A percentile compares a stretch with the other conserved stretches of the same genome.
These are phyloP conservation scores for Tylopilus balloui DNA, from an alignment of 768 basidiomycete species.

Conservation along the genomic window DNA sequence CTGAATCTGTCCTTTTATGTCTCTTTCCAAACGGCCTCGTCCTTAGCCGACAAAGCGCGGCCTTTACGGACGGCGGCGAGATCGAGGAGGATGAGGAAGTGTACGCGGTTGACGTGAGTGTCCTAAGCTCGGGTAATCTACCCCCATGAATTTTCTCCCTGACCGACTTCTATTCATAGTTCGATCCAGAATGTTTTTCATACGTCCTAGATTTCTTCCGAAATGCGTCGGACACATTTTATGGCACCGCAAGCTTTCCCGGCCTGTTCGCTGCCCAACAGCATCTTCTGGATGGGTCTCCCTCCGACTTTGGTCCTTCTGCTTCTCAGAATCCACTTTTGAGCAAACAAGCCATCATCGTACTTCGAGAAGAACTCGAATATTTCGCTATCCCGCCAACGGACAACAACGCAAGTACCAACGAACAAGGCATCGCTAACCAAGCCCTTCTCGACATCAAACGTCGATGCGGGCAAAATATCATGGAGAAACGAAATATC, in stretches of 20 bases:
- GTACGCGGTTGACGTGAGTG: constrained; percentile 92
- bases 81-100: constrained; percentile 84
- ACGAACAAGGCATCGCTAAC: constrained; percentile 79
- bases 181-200: constrained; percentile 95
- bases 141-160: background rate
- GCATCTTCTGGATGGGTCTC: constrained; percentile 63
- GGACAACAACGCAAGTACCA: constrained; percentile 55
- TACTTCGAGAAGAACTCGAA: constrained; percentile 95
- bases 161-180: constrained; percentile 46
- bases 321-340: constrained; percentile 87
- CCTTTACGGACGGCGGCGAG: constrained; percentile 68
- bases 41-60: constrained; percentile 79
- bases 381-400: constrained; percentile 94
- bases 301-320: constrained; percentile 56
- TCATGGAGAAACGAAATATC: constrained; percentile 87
- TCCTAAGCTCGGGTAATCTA: constrained; percentile 7
- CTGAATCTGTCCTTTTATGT: constrained; percentile 93
- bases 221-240: constrained; percentile 83
- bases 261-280: constrained; percentile 79
- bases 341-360: constrained; percentile 96
- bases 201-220: constrained; percentile 93
- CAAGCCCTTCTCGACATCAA: constrained; percentile 75
- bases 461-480: constrained; percentile 76
- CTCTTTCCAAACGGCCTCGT: constrained; percentile 97
- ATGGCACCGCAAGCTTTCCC: constrained; percentile 70